A percentile compares a stretch with the other conserved stretches of the same genome.
phyloP scores from a whole-genome alignment of 2,329 filamentous ascomycete species.

The Fusarium pseudocircinatum region DNA sequence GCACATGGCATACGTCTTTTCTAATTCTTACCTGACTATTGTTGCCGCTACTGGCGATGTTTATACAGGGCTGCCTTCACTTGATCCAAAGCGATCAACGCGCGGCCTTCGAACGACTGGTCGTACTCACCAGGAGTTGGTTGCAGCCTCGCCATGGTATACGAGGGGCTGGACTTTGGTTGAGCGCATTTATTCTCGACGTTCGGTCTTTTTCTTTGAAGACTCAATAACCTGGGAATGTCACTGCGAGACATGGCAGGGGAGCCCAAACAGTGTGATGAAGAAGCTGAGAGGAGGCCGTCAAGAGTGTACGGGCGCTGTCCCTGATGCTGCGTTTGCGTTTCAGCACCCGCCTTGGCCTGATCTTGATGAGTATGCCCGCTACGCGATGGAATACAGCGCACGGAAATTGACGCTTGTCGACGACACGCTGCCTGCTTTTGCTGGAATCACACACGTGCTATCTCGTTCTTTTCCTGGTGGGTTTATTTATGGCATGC shows the following conservation, averaged over 20 bases:
- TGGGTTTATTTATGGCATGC: conserved; percentile 58
- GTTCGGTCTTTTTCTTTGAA: conserved; percentile 56
- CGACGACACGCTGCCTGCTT: conserved; percentile 55
- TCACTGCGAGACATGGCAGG: conserved; percentile 56
- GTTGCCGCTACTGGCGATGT: conserved; percentile 55
- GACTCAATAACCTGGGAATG: conserved; percentile 57
- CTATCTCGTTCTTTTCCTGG: conserved; percentile 54
- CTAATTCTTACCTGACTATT: conserved; percentile 57
- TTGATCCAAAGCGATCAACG: conserved; percentile 48
- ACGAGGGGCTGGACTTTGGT: conserved; percentile 56
- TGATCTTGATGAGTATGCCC: conserved; percentile 57
- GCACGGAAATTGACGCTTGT: conserved; percentile 51
- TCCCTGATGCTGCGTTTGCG: conserved; percentile 48
- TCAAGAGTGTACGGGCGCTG: conserved; percentile 46
- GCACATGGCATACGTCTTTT: conserved; percentile 58
- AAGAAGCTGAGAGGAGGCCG: conserved; percentile 47
- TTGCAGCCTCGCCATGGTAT: conserved; percentile 53
- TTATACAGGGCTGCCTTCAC: conserved; percentile 49
- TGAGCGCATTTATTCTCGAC: conserved; percentile 55
- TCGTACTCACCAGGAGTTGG: conserved; percentile 51
- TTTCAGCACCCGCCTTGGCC: conserved; percentile 56
- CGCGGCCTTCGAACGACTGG: conserved; percentile 40
- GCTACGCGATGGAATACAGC: conserved; percentile 56
- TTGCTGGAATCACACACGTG: conserved; percentile 55
- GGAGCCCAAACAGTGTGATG: conserved; percentile 45